A percentile compares a stretch with the other conserved stretches of the same genome.
Evolutionary conservation across 441 rosid genomes (phyloP).

Genomic region (Croton setiger): DNA sequence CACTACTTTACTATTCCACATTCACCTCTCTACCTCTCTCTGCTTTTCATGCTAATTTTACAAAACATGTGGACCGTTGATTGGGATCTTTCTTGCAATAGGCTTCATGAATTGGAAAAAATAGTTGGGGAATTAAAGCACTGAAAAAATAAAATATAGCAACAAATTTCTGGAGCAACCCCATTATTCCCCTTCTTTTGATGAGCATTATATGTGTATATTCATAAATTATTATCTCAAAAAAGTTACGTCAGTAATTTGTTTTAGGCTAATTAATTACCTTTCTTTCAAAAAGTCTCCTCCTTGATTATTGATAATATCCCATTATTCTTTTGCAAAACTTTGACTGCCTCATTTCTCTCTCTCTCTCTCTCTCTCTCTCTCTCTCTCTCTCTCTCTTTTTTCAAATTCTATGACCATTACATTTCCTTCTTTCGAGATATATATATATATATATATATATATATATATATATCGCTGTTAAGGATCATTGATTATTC

Average conservation of each 20-base stretch:
- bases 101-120: constrained; percentile 23
- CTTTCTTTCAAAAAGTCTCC: constrained; percentile 30
- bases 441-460: constrained; percentile 10
- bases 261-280: constrained; percentile 20
- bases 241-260: constrained; percentile 30
- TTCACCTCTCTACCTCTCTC: constrained; percentile 33
- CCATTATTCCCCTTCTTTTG: constrained; percentile 36
- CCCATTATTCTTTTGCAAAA: constrained; percentile 22
- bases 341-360: constrained; percentile 29
- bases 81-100: constrained; percentile 30
- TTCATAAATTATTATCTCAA: constrained; percentile 28
- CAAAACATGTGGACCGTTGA: constrained; percentile 33
- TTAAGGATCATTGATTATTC: constrained; percentile 15
- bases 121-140: constrained; percentile 16
- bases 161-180: constrained; percentile 16
- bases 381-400: too few species aligned
- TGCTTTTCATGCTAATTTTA: constrained; percentile 45
- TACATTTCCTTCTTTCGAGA: neutral
- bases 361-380: too few species aligned
- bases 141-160: constrained; percentile 12
- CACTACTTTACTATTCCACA: constrained; percentile 34
- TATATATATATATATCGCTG: neutral
- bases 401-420: neutral
- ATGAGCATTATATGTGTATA: constrained; percentile 20
- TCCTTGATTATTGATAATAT: constrained; percentile 22